Evolutionary conservation across 345 rosid genomes (phyloP), one percentile per base, ranked within the genome.

Genomic region (Mallotus nudiflorus): DNA sequence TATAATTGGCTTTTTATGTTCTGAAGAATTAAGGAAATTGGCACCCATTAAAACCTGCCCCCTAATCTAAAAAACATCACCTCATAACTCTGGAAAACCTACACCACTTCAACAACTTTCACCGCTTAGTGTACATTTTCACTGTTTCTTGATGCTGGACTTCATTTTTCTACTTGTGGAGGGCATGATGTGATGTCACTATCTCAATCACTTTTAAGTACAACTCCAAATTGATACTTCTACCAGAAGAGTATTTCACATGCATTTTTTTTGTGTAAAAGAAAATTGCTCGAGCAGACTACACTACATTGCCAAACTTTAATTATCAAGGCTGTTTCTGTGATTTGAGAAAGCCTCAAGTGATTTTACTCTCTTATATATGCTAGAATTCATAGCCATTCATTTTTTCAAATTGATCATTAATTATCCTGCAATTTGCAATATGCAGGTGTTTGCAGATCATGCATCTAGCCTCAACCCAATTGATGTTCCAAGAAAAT

Each of bases 381-480:
- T 6, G 54, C 63, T 37, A n/a, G 46, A 42, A 8, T 40, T 19
- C 42, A 29, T 27, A 60, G 50, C 11, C 15, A 46, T 54, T 7
- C 49, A 65, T 66, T 65, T 51, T n/a, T 44, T 25, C 27, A n/a
- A 15, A 42, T 15, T 22, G 33, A 40, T 52, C 16, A 18, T 16
- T 42, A 35, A 1, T 68, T 14, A 7, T 18, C 46, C 14, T 13
- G 14, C 16, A 57, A 19, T 35, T n/a, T 46, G 19, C 65, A 46
- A 29, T 31, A 22, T 65, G 24, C 81, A 93, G 97, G 91, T 93
- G 50, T 93, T 93, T 80, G 98, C 97, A 11, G 99, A 95, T 83
- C 97, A 95, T 64, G 92, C 83, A 56, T 84, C 97, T 9, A 92
- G 99, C 67, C 66, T 86, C 72, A 81, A 69, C 16, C 99, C 99